Evolutionary conservation across 768 basidiomycete genomes (phyloP).

Genomic region (Boletus reticuloceps): DNA sequence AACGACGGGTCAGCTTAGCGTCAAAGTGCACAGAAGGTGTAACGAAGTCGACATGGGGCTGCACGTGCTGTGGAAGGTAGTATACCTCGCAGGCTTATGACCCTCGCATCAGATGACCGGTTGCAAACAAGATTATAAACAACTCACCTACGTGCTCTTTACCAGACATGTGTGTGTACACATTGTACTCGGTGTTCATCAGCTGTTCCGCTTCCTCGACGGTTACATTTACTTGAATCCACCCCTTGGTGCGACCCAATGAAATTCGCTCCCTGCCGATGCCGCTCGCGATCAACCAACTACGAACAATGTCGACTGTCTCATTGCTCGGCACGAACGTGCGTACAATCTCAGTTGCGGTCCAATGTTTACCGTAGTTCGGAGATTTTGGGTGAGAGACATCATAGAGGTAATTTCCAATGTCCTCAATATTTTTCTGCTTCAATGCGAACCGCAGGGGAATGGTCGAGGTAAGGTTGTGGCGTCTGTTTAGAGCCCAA

Average conservation of each 20-base stretch:
- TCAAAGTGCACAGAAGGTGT: constrained; percentile 37
- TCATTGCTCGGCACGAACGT: constrained; percentile 23
- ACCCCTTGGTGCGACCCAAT: constrained; percentile 17
- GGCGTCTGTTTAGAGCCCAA: constrained; percentile 39
- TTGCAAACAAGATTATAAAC: background rate
- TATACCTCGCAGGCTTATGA: constrained; percentile 31
- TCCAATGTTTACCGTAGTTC: constrained; percentile 33
- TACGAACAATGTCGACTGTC: constrained; percentile 19
- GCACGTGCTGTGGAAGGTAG: constrained; percentile 31
- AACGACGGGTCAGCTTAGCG: constrained; percentile 16
- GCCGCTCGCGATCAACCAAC: constrained; percentile 25
- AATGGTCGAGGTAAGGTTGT: constrained; percentile 31
- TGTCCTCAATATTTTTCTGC: constrained; percentile 28
- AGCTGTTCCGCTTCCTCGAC: constrained; percentile 32
- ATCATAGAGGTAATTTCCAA: constrained; percentile 26
- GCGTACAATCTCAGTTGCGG: constrained; percentile 23
- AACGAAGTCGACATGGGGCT: constrained; percentile 35
- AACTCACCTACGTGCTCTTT: constrained; percentile 26
- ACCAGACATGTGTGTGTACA: constrained; percentile 29
- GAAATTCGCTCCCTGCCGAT: constrained; percentile 21
- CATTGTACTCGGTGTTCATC: constrained; percentile 32
- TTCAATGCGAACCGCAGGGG: constrained; percentile 32
- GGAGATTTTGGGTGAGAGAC: constrained; percentile 35
- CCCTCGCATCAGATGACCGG: background rate
- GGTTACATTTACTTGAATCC: constrained; percentile 28